Evolutionary conservation across 2,329 filamentous ascomycete species (phyloP), one percentile per base, ranked within the genome.

Genomic region (Thielaviopsis punctulata): DNA sequence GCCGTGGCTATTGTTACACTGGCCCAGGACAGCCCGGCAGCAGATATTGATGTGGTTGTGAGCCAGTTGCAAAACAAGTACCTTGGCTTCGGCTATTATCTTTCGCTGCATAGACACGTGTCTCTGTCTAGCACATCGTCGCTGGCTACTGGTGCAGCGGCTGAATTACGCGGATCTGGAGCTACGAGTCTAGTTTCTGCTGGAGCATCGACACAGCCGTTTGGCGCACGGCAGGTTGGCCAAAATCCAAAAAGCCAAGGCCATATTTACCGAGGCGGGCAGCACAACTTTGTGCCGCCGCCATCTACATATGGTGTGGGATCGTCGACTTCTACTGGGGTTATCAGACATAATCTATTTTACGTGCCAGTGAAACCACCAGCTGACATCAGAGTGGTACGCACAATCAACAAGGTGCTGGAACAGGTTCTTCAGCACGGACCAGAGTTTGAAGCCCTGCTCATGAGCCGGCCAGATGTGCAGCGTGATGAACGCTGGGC

Each of bases 401-500:
- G 81, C 54, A 73, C 93, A 45, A 93, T 96, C 56, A 90, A 96
- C 67, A 89, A 84, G 63, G 84, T 88, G 0, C 75, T 94, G 30
- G 90, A 96, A 61, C 75, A 76, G 2, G 71, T 96, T 0, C 69
- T 95, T 8, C 77, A 80, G 21, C 79, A 92, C 58, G 88, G 89
- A 0, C 79, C 86, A 0, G 86, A 92, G 61, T 93, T 95, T 56
- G 92, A 98, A 65, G 88, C 89, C 4, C 71, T 94, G 2, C 73
- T 98, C 6, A 96, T 96, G 92, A 83, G 82, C 48, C 75, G 86
- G 18, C 78, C 84, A 0, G 80, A 88, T 52, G 84, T 96, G 1
- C 86, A 94, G 62, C 76, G 74, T 41, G 86, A 95, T 55, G 86
- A 94, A 64, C 88, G 83, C 58, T 96, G 90, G 80, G 84, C 88